Evolutionary conservation across 805 yeast genomes (phyloP).

Genomic region (Limtongozyma cylindracea): DNA sequence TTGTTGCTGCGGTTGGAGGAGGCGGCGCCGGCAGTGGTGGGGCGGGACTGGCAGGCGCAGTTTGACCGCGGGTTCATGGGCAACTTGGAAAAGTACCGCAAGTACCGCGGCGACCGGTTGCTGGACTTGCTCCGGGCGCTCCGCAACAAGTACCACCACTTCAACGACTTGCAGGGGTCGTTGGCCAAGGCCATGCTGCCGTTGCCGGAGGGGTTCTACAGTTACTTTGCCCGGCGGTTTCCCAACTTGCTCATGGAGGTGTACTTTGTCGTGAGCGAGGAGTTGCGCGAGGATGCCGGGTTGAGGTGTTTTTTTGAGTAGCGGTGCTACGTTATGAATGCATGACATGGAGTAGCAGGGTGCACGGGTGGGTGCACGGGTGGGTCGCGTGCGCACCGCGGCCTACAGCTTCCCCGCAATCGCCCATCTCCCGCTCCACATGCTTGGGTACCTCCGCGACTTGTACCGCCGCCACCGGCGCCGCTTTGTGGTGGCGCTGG

Average conservation of each 20-base stretch:
- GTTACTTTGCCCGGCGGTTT: slow-evolving; percentile 47
- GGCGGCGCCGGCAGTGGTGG: slow-evolving; percentile 11
- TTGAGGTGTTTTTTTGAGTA: slow-evolving; percentile 15
- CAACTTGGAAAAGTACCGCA: slow-evolving; percentile 76
- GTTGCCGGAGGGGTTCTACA: slow-evolving; percentile 64
- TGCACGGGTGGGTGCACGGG: neutral
- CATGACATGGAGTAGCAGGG: neutral
- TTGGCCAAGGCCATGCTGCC: slow-evolving; percentile 48
- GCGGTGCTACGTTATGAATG: too few species aligned
- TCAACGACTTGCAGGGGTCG: slow-evolving; percentile 57
- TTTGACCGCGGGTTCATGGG: slow-evolving; percentile 56
- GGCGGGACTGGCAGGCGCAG: slow-evolving; percentile 51
- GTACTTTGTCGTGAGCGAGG: slow-evolving; percentile 30
- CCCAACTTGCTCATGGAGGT: slow-evolving; percentile 61
- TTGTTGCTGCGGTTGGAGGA: slow-evolving; percentile 35
- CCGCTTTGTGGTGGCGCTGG: slow-evolving; percentile 1
- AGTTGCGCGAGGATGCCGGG: slow-evolving; percentile 38
- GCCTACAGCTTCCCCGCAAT: neutral
- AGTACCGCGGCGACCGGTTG: slow-evolving; percentile 52
- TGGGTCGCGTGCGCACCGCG: too few species aligned
- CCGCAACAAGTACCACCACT: slow-evolving; percentile 88
- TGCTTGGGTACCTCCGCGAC: slow-evolving; percentile 1
- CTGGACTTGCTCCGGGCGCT: slow-evolving; percentile 77
- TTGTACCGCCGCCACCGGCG: neutral
- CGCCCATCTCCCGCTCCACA: neutral